These are phyloP conservation scores for Trichaptum fuscoviolaceum DNA, from an alignment of 768 basidiomycete genomes.

Conservation along the genomic window DNA sequence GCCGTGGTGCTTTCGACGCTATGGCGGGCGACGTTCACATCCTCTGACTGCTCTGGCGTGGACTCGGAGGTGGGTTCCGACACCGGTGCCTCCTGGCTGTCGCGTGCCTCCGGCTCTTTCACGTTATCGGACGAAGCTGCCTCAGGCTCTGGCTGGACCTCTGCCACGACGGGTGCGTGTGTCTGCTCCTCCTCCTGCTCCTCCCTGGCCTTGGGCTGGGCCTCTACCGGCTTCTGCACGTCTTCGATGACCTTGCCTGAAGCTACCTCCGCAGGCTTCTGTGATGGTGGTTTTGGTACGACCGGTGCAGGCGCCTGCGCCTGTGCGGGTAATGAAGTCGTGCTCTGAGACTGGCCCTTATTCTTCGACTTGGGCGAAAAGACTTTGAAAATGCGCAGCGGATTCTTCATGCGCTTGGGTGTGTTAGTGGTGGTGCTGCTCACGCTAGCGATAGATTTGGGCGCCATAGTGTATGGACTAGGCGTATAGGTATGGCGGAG, in stretches of 20 bases:
- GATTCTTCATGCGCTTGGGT: neutral
- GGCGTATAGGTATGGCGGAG: slow-evolving; percentile 40
- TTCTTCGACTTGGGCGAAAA: neutral
- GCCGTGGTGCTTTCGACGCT: neutral
- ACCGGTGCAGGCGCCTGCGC: neutral
- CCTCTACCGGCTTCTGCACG: neutral
- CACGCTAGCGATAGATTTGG: neutral
- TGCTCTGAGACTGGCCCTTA: neutral
- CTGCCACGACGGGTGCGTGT: neutral
- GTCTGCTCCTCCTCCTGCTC: neutral
- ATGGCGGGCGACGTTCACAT: neutral
- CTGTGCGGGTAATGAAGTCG: neutral
- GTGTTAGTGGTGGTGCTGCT: neutral
- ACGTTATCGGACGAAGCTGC: neutral
- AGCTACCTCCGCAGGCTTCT: no score
- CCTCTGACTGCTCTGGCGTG: neutral
- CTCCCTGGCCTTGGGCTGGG: neutral
- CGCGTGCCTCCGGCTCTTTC: neutral
- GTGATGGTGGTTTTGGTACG: neutral
- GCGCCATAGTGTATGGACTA: neutral
- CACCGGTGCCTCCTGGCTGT: neutral
- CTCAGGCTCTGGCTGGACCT: neutral
- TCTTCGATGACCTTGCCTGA: no score
- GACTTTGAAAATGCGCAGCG: neutral
- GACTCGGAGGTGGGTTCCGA: neutral